Evolutionary conservation across 73 alveolate species (phyloP).

Genomic region (Paramecium sexaurelia): DNA sequence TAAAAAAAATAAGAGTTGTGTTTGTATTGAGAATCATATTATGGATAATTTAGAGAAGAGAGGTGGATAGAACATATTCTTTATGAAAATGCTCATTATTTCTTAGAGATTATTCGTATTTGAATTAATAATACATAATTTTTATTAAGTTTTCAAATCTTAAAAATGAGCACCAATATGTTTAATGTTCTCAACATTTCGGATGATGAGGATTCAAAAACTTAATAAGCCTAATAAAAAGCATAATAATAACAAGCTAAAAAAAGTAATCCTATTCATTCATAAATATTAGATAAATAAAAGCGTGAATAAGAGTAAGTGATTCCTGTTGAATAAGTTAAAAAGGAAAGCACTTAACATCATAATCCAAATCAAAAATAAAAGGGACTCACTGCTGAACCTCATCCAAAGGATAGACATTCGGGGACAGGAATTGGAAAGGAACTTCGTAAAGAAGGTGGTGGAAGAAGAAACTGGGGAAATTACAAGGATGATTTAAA

Average conservation of each 20-base stretch:
- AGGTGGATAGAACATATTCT: no score
- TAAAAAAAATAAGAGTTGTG: no score
- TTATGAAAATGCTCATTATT: not conserved
- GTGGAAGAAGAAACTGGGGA: slow-evolving; percentile 72
- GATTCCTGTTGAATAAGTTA: slow-evolving; percentile 17
- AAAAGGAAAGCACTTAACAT: slow-evolving; percentile 51
- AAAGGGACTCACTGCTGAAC: slow-evolving; percentile 49
- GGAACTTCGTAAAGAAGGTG: slow-evolving; percentile 65
- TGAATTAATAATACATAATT: not conserved
- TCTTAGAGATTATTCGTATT: not conserved
- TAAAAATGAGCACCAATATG: not conserved
- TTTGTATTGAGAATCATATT: no score
- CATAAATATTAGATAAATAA: not conserved
- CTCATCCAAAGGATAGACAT: slow-evolving; percentile 75
- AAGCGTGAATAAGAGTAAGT: slow-evolving; percentile 26
- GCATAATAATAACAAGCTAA: not conserved
- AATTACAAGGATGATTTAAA: slow-evolving; percentile 43
- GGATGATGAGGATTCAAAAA: not conserved
- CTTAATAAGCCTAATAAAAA: not conserved
- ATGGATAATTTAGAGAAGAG: no score
- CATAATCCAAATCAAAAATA: not conserved
- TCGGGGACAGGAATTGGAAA: slow-evolving; percentile 76
- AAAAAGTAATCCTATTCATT: not conserved
- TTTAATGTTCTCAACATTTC: not conserved
- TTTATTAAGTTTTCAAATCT: not conserved